Base-by-base conservation (phyloP, 139 green algal species). In the Chlamydomonas sp. region DNA sequence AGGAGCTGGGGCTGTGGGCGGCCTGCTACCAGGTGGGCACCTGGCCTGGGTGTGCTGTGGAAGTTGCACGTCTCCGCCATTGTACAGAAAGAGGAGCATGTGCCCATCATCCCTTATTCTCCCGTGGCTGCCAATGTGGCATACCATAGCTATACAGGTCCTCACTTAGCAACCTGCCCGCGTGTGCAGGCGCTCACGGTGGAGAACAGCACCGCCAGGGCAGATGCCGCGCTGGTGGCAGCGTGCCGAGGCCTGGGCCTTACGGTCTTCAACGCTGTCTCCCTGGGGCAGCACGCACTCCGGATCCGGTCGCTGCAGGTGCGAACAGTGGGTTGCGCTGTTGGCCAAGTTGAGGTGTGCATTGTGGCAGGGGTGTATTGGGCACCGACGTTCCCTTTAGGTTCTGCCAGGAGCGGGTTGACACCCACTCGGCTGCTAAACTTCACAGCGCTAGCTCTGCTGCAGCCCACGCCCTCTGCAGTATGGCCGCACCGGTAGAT, bases 1-100 rank as follows among this genome's bases (percentile, higher is more conserved):
- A 86, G 81, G 81, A 86, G 81, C 81, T 86, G 81, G 81, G 9
- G 59, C 68, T 86, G 69, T 86, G 81, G 81, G n/a, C 18, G 5
- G 81, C 59, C 49, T 86, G 81, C 59, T 79, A 86, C 69, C 9
- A 78, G 81, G 81, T 77, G 72, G 31, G 31, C 31, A 49, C 31
- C 31, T 49, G 31, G 31, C 31, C 31, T 49, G 31, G 31, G 31
- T 49, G 31, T 49, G 31, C 31, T 49, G 31, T 49, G 31, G 31
- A 49, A 49, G 31, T 49, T 49, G 10, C 64, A 69, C 64, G 9
- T 16, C 64, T 12, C 8, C 64, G 64, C 64, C 10, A 12, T 12
- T 12, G 64, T 69, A 69, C 64, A 12, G 10, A 9, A 69, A 69
- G 64, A 77, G 49, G 64, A 77, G 79, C 79, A 77, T 64, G 64